phyloP scores from a whole-genome alignment of 192 early-diverging fungal species.

The Linnemannia exigua region DNA sequence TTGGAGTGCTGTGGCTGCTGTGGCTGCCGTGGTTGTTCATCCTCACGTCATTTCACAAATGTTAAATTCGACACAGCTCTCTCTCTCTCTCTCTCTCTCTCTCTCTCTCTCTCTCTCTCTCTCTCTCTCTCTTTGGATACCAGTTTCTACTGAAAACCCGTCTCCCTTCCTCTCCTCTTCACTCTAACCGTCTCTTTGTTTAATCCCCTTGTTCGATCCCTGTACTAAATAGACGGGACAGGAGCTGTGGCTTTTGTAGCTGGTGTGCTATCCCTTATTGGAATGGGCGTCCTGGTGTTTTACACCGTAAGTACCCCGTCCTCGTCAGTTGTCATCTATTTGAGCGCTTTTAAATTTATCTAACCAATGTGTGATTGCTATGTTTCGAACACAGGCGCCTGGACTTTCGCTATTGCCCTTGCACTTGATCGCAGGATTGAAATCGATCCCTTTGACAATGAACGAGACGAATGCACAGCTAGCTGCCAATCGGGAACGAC shows the following conservation, averaged over 20 bases:
- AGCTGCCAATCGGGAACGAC: conserved; percentile 39
- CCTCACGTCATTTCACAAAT: conserved; percentile 19
- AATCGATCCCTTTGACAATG: conserved; percentile 36
- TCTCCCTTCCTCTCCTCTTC: not conserved
- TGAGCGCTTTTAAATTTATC: not conserved
- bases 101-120: too few species aligned
- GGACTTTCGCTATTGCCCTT: conserved; percentile 44
- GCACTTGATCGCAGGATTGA: conserved; percentile 38
- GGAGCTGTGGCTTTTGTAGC: conserved; percentile 64
- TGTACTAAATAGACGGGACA: conserved; percentile 22
- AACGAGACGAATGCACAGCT: conserved; percentile 32
- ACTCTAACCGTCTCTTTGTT: conserved; percentile 11
- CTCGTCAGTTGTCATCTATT: not conserved
- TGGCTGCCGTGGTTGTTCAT: conserved; percentile 14
- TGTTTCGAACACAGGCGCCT: conserved; percentile 31
- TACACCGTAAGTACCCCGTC: conserved; percentile 62
- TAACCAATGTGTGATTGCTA: not conserved
- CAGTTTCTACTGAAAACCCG: not conserved
- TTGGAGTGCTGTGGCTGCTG: too few species aligned
- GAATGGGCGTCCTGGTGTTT: conserved; percentile 66
- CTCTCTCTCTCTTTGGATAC: not conserved
- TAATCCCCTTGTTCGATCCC: not conserved
- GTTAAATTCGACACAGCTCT: not conserved
- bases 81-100: not conserved
- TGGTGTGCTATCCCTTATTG: conserved; percentile 61